Evolutionary conservation across 2,329 filamentous ascomycete species (phyloP), one percentile per base, ranked within the genome.

Genomic region (Graphium sp.): DNA sequence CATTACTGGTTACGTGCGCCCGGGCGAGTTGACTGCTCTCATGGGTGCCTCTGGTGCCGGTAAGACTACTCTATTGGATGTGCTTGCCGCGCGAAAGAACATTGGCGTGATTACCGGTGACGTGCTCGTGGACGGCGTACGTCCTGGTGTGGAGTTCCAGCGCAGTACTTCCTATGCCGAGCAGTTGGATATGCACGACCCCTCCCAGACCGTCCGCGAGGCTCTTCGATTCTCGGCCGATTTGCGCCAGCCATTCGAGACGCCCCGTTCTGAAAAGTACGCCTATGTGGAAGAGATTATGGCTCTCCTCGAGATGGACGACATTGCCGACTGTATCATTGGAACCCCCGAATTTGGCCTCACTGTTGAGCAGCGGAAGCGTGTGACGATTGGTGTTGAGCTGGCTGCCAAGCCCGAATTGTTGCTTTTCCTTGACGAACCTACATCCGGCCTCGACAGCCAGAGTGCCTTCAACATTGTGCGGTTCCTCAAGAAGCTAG

Each of bases 331-430:
- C 42, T 64, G 61, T 31, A 62, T 71, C 18, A 69, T 72, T 28
- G 66, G 66, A 18, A 55, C 50, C 3, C 56, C 63, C 4, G 66
- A 85, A 42, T 75, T 79, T 43, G 83, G 79, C 35, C 56, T 79
- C 15, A 78, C 74, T 4, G 66, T 71, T 9, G 68, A 73, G 42
- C 65, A 73, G 48, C 59, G 66, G 28, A 74, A 74, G 52, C 78
- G 82, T 41, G 68, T 92, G n/a, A 93, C 84, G 1, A 92, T 93
- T 34, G 84, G 81, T 41, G 82, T 93, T 7, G 84, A 93, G 45
- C 62, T 93, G 6, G 82, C 81, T 7, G 84, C 84, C 11, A 89
- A 80, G 50, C 78, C 78, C 2, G 67, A 81, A 38, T 56, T 84
- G 5, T 61, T 84, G 2, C 62, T 85, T 14, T 85, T 85, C 60